Evolutionary conservation across 129 eudicot species (phyloP), one percentile per base, ranked within the genome.

Genomic region (Flaveria trinervia): DNA sequence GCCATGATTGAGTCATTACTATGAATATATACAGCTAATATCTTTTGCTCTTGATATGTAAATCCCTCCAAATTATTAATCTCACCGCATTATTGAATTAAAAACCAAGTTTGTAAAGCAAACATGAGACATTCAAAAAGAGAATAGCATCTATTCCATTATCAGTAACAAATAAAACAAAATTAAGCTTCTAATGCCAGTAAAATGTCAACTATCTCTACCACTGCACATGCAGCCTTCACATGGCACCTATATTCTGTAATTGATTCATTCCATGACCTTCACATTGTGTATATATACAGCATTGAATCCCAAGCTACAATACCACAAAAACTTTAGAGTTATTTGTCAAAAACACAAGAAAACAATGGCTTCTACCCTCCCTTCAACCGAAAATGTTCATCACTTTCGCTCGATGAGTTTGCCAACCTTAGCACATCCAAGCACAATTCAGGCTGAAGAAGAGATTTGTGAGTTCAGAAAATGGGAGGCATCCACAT

Each of bases 381-480:
- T 82, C 30, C 73, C 80, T 65, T 57, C 82, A 56, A 6, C 80
- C 0, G 85, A 67, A 62, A 74, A 52, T 7, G 46, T 56, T 26
- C 81, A 68, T 45, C 84, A 84, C 30, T 67, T 79, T 9, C 80
- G 92, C 66, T 88, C 92, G 15, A 71, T 85, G 73, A 88, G 92
- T 49, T 78, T 88, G 84, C 92, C 92, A 49, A 26, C 78, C 9
- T 23, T 84, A 52, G 84, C 89, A 51, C 86, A 88, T 74, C 85
- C 89, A 51, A 80, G 79, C 49, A 85, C 85, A 41, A 79, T 77
- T 50, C 85, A 78, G 50, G 79, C 87, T 1, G 87, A 85, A 74
- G 82, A 85, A 62, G 83, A 83, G 80, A 83, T 88, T 5, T 80
- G 77, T 77, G 86, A 88, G 14, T 75, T 88, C 56, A 70, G 77